Conservation (phyloP, 345 rosid genomes). For the Melaleuca quinquenervia region DNA sequence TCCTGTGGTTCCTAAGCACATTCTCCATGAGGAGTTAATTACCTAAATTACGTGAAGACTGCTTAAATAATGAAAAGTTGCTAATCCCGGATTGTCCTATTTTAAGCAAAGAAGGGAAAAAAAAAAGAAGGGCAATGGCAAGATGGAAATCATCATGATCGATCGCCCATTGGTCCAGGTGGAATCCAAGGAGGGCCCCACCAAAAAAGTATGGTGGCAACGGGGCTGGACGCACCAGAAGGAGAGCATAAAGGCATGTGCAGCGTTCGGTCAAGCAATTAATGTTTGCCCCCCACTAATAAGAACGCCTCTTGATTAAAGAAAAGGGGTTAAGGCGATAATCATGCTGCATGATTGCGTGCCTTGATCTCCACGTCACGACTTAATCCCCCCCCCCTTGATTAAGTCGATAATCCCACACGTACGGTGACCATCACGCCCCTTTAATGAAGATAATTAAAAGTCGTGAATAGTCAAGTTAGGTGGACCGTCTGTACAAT, state of each 20-base stretch:
- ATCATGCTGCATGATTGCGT: not conserved
- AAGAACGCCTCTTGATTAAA: not conserved
- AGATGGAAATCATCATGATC: not conserved
- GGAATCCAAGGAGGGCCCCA: not conserved
- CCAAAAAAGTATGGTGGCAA: not conserved
- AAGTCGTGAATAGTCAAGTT: not conserved
- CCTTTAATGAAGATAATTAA: not conserved
- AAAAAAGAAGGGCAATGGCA: not conserved
- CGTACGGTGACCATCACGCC: not conserved
- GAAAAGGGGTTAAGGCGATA: not conserved
- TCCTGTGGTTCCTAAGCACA: rapidly evolving
- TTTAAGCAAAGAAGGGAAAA: not conserved
- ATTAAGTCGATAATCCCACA: not conserved
- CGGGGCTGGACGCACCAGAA: not conserved
- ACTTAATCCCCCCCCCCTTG: not conserved
- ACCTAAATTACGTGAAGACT: not conserved
- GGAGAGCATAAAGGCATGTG: not conserved
- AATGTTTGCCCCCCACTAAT: not conserved
- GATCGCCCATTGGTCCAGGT: not conserved
- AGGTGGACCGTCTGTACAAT: not conserved
- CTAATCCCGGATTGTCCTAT: not conserved
- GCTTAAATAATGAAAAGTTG: not conserved
- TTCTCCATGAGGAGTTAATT: not conserved
- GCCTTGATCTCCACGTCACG: not conserved
- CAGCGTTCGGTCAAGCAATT: not conserved